Evolutionary conservation across 306 rosid species (phyloP).

Genomic region (Spatholobus suberectus): DNA sequence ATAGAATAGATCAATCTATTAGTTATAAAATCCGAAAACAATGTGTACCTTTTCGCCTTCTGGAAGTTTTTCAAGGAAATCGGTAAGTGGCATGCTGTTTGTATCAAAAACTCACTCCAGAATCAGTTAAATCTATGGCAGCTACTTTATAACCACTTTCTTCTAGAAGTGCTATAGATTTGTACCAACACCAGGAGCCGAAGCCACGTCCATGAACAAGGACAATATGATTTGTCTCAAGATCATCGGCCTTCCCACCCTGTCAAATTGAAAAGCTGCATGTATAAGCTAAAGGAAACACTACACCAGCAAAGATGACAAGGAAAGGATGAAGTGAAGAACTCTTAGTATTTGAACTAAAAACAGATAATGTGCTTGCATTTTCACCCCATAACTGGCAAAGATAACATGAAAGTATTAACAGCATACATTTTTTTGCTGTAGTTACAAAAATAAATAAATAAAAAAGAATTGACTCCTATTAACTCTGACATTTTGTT

Average conservation of each 20-base stretch:
- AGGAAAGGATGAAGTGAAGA: slow-evolving; percentile 12
- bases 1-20: background rate
- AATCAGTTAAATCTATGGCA: slow-evolving; percentile 92
- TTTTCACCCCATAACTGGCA: background rate
- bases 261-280: slow-evolving; percentile 43
- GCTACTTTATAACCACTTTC: slow-evolving; percentile 85
- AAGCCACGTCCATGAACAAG: slow-evolving; percentile 99
- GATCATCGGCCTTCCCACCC: slow-evolving; percentile 81
- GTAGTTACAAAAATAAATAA: background rate
- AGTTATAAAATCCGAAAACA: background rate
- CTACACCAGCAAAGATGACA: background rate
- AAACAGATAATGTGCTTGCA: background rate
- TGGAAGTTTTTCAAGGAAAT: slow-evolving; percentile 77
- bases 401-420: background rate
- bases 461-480: too few relatives aligned
- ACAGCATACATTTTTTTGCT: background rate
- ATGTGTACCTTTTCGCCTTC: slow-evolving; percentile 75
- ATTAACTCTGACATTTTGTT: too few relatives aligned
- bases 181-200: slow-evolving; percentile 99
- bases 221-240: slow-evolving; percentile 86
- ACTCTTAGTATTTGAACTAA: slow-evolving; percentile 13
- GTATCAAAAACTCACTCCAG: slow-evolving; percentile 88
- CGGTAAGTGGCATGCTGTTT: slow-evolving; percentile 82
- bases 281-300: slow-evolving; percentile 35
- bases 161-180: slow-evolving; percentile 94